Evolutionary conservation across 176 grass and related monocot species (phyloP).

Genomic region (Canna indica): DNA sequence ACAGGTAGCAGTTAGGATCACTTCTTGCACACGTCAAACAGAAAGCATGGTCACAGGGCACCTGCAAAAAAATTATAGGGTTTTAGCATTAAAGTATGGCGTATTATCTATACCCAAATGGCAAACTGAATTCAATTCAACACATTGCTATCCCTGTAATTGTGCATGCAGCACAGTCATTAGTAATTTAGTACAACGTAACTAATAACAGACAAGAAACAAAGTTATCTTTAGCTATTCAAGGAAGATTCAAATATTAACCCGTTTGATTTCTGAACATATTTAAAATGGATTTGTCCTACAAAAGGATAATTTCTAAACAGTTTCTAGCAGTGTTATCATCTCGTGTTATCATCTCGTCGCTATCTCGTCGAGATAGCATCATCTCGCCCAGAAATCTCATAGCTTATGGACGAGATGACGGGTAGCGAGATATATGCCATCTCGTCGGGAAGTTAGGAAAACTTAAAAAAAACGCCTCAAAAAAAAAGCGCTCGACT

Average conservation of each 20-base stretch:
- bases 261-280: not conserved
- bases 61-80: not conserved
- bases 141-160: not conserved
- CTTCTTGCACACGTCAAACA: constrained; percentile 92
- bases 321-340: too few species aligned
- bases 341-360: too few species aligned
- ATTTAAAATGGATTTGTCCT: not conserved
- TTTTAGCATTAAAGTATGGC: not conserved
- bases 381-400: too few species aligned
- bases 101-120: not conserved
- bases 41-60: constrained; percentile 76
- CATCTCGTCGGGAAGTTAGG: too few species aligned
- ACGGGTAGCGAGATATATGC: too few species aligned
- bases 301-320: not conserved
- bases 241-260: not conserved
- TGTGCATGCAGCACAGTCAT: not conserved
- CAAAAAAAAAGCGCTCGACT: too few species aligned
- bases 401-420: too few species aligned
- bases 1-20: constrained; percentile 97
- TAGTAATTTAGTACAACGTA: not conserved
- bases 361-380: too few species aligned
- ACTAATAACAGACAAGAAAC: not conserved
- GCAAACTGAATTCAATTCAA: not conserved
- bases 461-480: too few species aligned
- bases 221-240: not conserved